These are phyloP conservation scores for Neofusicoccum ribis DNA, from an alignment of 2,329 filamentous ascomycete species.

Conservation along the genomic window DNA sequence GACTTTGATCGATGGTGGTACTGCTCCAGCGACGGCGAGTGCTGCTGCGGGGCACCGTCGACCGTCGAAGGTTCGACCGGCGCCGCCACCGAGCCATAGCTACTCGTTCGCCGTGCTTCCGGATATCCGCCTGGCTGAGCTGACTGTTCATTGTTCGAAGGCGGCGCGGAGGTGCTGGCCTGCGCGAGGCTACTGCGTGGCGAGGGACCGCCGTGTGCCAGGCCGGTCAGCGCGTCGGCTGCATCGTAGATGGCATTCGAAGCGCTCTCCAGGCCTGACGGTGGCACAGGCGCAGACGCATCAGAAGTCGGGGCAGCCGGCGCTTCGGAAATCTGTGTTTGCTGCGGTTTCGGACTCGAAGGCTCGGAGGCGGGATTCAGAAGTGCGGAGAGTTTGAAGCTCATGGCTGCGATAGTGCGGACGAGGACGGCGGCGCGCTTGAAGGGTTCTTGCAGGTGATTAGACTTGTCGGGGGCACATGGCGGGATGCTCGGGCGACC, in stretches of 20 bases:
- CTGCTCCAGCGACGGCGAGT: slow-evolving; percentile 48
- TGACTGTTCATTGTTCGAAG: slow-evolving; percentile 3
- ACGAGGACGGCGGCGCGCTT: neutral
- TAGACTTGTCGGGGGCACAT: neutral
- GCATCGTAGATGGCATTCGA: slow-evolving; percentile 36
- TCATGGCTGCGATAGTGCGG: slow-evolving; percentile 22
- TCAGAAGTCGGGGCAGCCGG: neutral
- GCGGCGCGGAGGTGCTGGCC: neutral
- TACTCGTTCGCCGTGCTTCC: slow-evolving; percentile 33
- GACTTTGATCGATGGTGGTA: slow-evolving; percentile 49
- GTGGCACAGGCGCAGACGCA: neutral
- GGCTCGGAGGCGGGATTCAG: slow-evolving; percentile 35
- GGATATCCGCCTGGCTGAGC: neutral
- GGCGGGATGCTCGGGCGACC: neutral
- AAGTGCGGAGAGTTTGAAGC: slow-evolving; percentile 34
- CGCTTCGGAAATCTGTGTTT: neutral
- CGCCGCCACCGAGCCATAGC: slow-evolving; percentile 35
- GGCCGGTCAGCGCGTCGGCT: slow-evolving; percentile 40
- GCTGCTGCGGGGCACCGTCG: slow-evolving; percentile 32
- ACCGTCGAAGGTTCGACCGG: slow-evolving; percentile 44
- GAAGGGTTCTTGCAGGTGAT: neutral
- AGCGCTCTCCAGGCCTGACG: neutral
- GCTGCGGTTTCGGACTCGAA: neutral
- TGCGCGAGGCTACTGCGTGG: neutral
- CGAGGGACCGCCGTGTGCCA: slow-evolving; percentile 26